Base-by-base conservation (phyloP, 169 alveolate genomes). In the Blepharisma undulans region DNA sequence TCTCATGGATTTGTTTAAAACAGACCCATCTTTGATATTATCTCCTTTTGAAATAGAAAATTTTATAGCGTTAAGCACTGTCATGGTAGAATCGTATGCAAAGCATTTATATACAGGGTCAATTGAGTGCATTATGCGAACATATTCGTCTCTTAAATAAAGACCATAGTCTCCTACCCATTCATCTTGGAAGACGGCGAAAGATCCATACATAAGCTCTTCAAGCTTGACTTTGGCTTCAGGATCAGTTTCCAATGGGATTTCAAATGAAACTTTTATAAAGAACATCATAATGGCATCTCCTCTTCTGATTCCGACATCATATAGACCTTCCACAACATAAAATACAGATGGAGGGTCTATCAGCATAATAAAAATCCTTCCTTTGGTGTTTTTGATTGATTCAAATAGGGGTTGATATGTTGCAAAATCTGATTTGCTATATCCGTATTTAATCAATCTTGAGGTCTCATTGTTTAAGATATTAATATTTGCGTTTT, bases 251-350 rank as follows among this genome's bases (percentile, higher is more conserved):
- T 48, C 66, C 0, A 18, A 10, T 0, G 12, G 3, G 0, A 48
- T 12, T 10, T 12, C 66, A 5, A 48, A 48, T 10, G 66, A 12
- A 48, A 48, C 14, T 18, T 18, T 48, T 0, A 10, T 48, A 48
- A 10, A 48, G 14, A 22, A 25, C 29, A 82, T 16, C 10, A 22
- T 7, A 22, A 82, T 60, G 19, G 60, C 29, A 60, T 82, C 89
- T 0, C 76, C 91, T 14, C 72, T 86, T 27, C 85, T 1, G 8
- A 86, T 59, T 60, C 91, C 91, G 1, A 25, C 33, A 86, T 86
- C 91, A 71, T 86, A 86, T 14, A 86, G n/a, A 19, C 85, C 91
- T 66, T 86, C 91, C 7, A 72, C 27, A 21, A 76, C 25, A 21
- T 18, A 21, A 12, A 76, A n/a, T 21, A 76, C 18, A 18, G 22